Evolutionary conservation across 2,329 filamentous ascomycete genomes (phyloP), one percentile per base, ranked within the genome.

Genomic region (Fusarium keratoplasticum): DNA sequence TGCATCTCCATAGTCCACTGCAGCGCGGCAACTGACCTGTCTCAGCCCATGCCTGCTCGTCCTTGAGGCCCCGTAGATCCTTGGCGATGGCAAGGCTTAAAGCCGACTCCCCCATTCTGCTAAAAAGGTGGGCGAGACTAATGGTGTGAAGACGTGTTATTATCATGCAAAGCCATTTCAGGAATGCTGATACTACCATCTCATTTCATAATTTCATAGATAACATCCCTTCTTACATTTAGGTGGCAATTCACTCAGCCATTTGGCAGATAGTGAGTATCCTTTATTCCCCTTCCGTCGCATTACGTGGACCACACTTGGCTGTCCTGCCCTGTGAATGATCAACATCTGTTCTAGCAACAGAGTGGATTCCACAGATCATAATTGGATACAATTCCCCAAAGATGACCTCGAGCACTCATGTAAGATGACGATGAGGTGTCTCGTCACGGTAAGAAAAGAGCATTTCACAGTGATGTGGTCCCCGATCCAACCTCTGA

Each of bases 201-300:
- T 36, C 27, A 16, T 16, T 36, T 36, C 14, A 16, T 16, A 1
- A 16, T 16, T 35, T 35, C 14, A 16, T 36, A 7, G 20, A 2
- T 6, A 8, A 14, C 20, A 6, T 4, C n/a, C 11, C 10, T 22
- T 42, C 11, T 42, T n/a, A 4, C 20, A 22, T 42, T 13, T 20
- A 5, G 10, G 2, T 20, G 18, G 10, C 3, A 11, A 7, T 42
- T 42, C 2, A 20, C 5, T 1, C 0, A 13, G 40, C 3, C 6
- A 16, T 36, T 16, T 16, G 40, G 40, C 11, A 44, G 13, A 22
- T 8, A 8, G 6, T 8, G 20, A 22, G 20, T 2, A 44, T 25
- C 40, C 11, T 22, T 3, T 16, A n/a, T 42, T 16, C 14, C 33
- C 33, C 33, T 42, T 42, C 6, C 11, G 20, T 44, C 20, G 11